These are phyloP conservation scores for Lachnellula cervina DNA, from an alignment of 2,329 filamentous ascomycete species.

Conservation along the genomic window DNA sequence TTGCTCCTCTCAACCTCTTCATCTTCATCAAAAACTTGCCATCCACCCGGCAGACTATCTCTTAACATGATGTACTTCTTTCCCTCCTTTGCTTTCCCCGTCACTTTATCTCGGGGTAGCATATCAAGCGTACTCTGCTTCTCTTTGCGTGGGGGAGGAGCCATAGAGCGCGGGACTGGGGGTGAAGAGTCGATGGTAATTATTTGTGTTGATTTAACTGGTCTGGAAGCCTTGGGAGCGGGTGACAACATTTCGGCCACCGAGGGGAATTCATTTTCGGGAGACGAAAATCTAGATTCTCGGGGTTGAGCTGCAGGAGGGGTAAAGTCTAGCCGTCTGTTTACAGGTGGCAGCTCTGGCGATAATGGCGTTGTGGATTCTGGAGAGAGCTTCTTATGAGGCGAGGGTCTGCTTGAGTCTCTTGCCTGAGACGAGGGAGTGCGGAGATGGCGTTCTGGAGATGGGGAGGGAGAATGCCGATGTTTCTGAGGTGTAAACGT, in stretches of 20 bases:
- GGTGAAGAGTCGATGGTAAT: not conserved
- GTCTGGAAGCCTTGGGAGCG: not conserved
- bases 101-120: not conserved
- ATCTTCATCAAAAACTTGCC: conserved; percentile 27
- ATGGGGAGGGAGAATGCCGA: not conserved
- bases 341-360: not conserved
- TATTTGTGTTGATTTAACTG: not conserved
- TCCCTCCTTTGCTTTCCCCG: conserved; percentile 1
- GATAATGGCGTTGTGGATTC: not conserved
- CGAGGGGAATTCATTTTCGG: not conserved
- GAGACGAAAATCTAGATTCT: not conserved
- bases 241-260: not conserved
- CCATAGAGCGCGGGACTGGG: not conserved
- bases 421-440: not conserved
- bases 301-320: not conserved
- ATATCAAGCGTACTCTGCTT: not conserved
- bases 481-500: not conserved
- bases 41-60: conserved; percentile 34
- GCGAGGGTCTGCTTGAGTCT: not conserved
- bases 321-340: not conserved
- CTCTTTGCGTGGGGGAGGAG: not conserved
- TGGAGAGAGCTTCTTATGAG: not conserved
- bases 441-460: not conserved
- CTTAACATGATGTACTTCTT: conserved; percentile 28
- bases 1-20: conserved; percentile 6